Conservation (phyloP, 805 yeast species). For the Lachancea sp. region DNA sequence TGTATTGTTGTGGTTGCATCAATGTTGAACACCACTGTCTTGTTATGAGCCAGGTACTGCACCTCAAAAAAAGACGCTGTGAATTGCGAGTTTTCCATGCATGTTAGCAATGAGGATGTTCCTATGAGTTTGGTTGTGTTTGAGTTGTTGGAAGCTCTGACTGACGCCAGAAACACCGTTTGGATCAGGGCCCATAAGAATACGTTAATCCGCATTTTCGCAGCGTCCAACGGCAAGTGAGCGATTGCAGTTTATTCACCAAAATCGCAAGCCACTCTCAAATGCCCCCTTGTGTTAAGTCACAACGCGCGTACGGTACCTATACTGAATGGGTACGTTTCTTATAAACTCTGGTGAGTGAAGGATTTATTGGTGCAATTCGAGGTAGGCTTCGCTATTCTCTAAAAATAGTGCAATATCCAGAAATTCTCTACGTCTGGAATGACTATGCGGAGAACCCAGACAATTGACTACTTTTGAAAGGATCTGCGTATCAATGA, state of each 20-base stretch:
- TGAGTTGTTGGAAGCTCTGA: not conserved
- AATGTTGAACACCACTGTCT: constrained; percentile 57
- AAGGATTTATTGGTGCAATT: not conserved
- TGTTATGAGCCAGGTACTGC: constrained; percentile 58
- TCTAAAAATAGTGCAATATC: not conserved
- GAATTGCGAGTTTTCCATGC: constrained; percentile 85
- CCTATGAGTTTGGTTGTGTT: constrained; percentile 28
- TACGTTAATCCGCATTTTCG: not conserved
- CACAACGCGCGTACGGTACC: too few relatives aligned
- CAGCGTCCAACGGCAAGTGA: not conserved
- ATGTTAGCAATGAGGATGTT: constrained; percentile 74
- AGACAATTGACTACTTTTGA: too few relatives aligned
- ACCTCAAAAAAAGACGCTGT: constrained; percentile 82
- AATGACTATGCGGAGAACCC: not conserved
- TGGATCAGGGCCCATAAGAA: not conserved
- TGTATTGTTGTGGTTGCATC: constrained; percentile 74
- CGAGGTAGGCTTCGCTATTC: not conserved
- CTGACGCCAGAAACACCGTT: not conserved
- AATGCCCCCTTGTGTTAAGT: not conserved
- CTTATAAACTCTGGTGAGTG: too few relatives aligned
- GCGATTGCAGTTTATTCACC: not conserved
- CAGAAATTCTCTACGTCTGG: not conserved
- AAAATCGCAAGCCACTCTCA: not conserved
- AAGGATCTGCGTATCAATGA: too few relatives aligned
- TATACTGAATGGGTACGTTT: too few relatives aligned